phyloP scores from a whole-genome alignment of 805 yeast genomes.

The Yarrowia sp. region DNA sequence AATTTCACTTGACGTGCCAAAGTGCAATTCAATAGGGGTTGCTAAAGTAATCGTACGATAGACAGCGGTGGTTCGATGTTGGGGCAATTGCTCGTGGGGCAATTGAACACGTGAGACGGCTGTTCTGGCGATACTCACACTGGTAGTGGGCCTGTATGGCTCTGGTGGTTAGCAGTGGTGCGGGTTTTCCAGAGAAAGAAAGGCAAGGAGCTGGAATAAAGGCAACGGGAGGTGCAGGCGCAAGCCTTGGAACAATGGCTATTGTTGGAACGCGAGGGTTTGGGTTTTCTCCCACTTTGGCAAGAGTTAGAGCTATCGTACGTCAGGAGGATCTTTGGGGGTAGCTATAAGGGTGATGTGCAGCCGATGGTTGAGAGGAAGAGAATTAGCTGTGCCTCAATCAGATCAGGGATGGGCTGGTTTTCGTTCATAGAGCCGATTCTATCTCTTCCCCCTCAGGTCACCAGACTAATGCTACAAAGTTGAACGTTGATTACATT shows the following conservation, averaged over 20 bases:
- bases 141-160: conserved; percentile 22
- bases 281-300: conserved; percentile 21
- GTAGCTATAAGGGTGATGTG: not conserved
- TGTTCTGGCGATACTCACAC: conserved; percentile 15
- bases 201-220: conserved; percentile 19
- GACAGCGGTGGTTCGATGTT: not conserved
- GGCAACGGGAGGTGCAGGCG: conserved; percentile 29
- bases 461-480: conserved; percentile 17
- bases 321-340: not conserved
- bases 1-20: too few species aligned
- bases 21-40: too few species aligned
- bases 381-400: too few species aligned
- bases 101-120: too few species aligned
- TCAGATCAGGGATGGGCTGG: too few species aligned
- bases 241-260: conserved; percentile 26
- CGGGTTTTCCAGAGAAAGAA: conserved; percentile 27
- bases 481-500: conserved; percentile 16
- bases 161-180: conserved; percentile 11
- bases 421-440: not conserved
- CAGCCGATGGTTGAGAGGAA: not conserved
- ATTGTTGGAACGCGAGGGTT: conserved; percentile 37
- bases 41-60: not conserved
- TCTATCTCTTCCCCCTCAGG: not conserved
- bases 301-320: conserved; percentile 1
- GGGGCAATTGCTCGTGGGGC: not conserved